Evolutionary conservation across 2,329 filamentous ascomycete genomes (phyloP).

Genomic region (Diaporthe amygdali): DNA sequence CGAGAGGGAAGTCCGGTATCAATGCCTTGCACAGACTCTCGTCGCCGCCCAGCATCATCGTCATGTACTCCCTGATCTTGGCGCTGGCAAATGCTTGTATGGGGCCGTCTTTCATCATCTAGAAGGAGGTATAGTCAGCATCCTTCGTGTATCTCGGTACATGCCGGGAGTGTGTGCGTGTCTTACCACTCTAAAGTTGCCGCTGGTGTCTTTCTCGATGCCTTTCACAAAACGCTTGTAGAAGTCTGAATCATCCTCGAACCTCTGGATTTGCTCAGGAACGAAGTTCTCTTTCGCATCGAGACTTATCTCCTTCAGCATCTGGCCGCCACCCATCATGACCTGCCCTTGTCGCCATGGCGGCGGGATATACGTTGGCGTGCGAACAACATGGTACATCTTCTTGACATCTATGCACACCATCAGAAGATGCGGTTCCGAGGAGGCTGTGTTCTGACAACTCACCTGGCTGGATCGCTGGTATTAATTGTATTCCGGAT

Average conservation of each 20-base stretch:
- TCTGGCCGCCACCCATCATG: conserved; percentile 41
- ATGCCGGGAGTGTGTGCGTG: neutral
- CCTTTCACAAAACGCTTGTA: conserved; percentile 53
- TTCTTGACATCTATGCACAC: conserved; percentile 37
- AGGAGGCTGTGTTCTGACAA: neutral
- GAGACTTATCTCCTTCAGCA: conserved; percentile 45
- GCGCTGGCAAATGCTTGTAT: conserved; percentile 46
- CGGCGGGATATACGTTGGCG: conserved; percentile 47
- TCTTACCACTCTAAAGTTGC: conserved; percentile 47
- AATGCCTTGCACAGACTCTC: conserved; percentile 54
- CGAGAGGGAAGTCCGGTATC: conserved; percentile 55
- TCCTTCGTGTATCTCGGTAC: neutral
- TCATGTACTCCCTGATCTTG: conserved; percentile 53
- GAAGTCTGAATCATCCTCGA: conserved; percentile 49
- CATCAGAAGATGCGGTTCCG: neutral
- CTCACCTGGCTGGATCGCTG: conserved; percentile 51
- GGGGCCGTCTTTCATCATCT: conserved; percentile 47
- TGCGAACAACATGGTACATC: conserved; percentile 45
- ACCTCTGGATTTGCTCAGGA: conserved; percentile 49
- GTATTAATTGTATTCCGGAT: conserved; percentile 58
- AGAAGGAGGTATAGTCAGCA: conserved; percentile 1
- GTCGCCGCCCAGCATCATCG: conserved; percentile 50
- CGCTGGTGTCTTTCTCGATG: conserved; percentile 51
- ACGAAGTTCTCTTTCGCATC: conserved; percentile 49
- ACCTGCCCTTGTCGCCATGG: conserved; percentile 40